Evolutionary conservation across 78 protist genomes (phyloP), one percentile per base, ranked within the genome.

Genomic region (Dictyostelium brefeldianum): DNA sequence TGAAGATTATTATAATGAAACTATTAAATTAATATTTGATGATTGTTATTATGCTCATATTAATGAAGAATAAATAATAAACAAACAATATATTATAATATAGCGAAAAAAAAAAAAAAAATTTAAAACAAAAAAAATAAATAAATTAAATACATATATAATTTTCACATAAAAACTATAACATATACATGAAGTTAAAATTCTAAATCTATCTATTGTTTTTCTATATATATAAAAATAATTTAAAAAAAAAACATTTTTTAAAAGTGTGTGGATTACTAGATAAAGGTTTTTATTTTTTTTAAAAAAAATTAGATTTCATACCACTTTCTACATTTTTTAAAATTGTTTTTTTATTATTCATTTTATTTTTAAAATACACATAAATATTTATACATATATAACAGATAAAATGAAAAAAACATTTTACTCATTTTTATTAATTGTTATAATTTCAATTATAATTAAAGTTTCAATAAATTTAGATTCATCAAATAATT

Each of bases 11-110:
- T 70, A 75, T 47, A 56, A 87, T 43, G 77, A 57, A 77, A 48
- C 47, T 31, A 15, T 29, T 77, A 50, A 53, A 64, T 59, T 87
- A 7, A 77, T 87, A 64, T 87, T 27, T 54, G 92, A 87, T 50
- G 92, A 87, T 87, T 77, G 92, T 64, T 87, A 18, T 77, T 87
- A 87, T 78, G 64, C 71, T 53, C 53, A 80, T 31, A 25, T 80
- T 62, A 54, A 43, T 7, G 31, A 36, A 17, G 3, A 36, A n/a
- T 18, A 71, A 71, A 31, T 27, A 64, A 64, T 9, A 27, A 27
- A 12, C n/a, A 62, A 62, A 22, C n/a, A n/a, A n/a, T n/a, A n/a
- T n/a, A n/a, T n/a, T n/a, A n/a, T n/a, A n/a, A n/a, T 9, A 48
- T n/a, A 9, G 8, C 43, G 43, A 62, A 22, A 62, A 25, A 62